Evolutionary conservation across 2,329 filamentous ascomycete species (phyloP).

Genomic region (Ambrosiella cleistominuta): DNA sequence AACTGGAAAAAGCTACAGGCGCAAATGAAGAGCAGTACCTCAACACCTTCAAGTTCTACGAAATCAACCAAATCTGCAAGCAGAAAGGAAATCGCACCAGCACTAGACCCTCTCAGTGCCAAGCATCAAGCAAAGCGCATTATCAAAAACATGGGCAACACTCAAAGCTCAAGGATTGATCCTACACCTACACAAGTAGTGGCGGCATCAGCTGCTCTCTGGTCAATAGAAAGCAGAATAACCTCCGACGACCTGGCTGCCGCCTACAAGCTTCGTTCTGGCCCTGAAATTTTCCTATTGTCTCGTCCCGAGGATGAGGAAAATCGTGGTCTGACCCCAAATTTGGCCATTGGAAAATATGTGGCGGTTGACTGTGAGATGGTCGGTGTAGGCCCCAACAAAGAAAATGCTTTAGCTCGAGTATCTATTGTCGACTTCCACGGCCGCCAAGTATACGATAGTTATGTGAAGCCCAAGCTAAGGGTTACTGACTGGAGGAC

Average conservation of each 20-base stretch:
- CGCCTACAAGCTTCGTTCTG: constrained; percentile 38
- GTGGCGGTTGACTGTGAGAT: constrained; percentile 93
- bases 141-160: constrained; percentile 33
- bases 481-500: constrained; percentile 83
- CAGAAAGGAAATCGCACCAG: constrained; percentile 15
- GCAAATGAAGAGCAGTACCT: constrained; percentile 30
- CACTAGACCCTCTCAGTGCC: constrained; percentile 1
- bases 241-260: constrained; percentile 42
- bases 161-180: constrained; percentile 31
- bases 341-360: constrained; percentile 67
- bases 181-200: constrained; percentile 19
- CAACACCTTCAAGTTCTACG: constrained; percentile 15
- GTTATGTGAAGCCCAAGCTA: constrained; percentile 64
- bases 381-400: constrained; percentile 67
- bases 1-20: constrained; percentile 70
- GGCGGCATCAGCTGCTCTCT: constrained; percentile 37
- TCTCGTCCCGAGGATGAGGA: constrained; percentile 31
- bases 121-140: constrained; percentile 17
- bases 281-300: constrained; percentile 30
- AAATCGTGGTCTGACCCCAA: constrained; percentile 45
- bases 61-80: constrained; percentile 15
- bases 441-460: constrained; percentile 83
- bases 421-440: constrained; percentile 90
- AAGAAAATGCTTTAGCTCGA: constrained; percentile 62
- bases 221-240: constrained; percentile 44